A percentile compares a stretch with the other conserved stretches of the same genome.
These are phyloP conservation scores for Coemansia sp. DNA, from an alignment of 192 early-diverging fungal genomes.

Conservation along the genomic window DNA sequence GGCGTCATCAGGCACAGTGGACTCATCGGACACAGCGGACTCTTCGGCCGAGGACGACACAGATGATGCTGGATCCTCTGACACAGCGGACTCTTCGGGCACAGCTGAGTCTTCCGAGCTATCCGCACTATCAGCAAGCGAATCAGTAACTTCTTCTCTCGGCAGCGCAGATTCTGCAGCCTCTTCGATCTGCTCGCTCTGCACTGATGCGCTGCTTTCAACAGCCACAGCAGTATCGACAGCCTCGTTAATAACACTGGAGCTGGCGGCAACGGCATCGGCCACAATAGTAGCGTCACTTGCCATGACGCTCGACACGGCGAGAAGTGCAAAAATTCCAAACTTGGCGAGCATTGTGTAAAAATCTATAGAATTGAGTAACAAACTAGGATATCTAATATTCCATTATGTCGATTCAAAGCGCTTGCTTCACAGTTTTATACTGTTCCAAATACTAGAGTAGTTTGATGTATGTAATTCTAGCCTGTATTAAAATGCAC, in stretches of 20 bases:
- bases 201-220: not conserved
- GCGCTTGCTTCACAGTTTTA: too few species aligned
- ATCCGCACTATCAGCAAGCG: not conserved
- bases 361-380: not conserved
- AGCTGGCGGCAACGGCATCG: not conserved
- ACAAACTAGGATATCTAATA: too few species aligned
- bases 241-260: not conserved
- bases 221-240: not conserved
- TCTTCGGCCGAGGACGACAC: not conserved
- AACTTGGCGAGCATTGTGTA: not conserved
- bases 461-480: not conserved
- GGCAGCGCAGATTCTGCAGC: not conserved
- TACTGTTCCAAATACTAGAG: not conserved
- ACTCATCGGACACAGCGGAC: not conserved
- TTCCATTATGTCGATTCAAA: too few species aligned
- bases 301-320: not conserved
- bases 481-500: not conserved
- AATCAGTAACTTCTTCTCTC: not conserved
- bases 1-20: not conserved
- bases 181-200: not conserved
- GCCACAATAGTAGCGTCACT: too few species aligned
- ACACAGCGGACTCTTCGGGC: not conserved
- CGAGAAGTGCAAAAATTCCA: constrained; percentile 10
- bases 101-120: not conserved
- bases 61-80: too few species aligned